Evolutionary conservation across 2,329 filamentous ascomycete species (phyloP), one percentile per base, ranked within the genome.

Genomic region (Malbranchea cinnamomea): DNA sequence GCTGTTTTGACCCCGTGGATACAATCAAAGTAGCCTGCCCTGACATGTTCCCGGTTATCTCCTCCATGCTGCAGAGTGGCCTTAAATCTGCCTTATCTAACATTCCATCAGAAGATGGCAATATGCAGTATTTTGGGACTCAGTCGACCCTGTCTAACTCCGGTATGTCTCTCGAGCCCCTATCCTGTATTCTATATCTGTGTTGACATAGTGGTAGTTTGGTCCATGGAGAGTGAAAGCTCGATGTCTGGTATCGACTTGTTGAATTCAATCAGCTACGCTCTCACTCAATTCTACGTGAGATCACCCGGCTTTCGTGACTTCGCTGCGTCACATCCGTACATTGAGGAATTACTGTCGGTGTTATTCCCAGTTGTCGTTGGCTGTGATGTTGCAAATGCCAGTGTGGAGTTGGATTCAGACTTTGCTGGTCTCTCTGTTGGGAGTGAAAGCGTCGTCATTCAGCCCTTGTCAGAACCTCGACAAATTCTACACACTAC

Each of bases 361-460:
- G 76, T 83, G 8, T 60, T 95, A 2, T 98, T 89, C 48, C 85
- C 89, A 2, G 72, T 89, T 11, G 69, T 94, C 28, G 84, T 93
- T 15, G 87, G 82, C 42, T 76, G 81, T 8, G 83, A 94, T 53
- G 68, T 75, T 13, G 76, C 94, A 22, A 78, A 71, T 32, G 75
- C 89, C 0, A 80, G 89, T 43, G 80, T 75, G 0, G 89, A 98
- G 51, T 59, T 95, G n/a, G 74, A 83, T 43, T 85, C 83, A 10
- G 70, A 78, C 42, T 78, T 85, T 41, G 80, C 80, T 7, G 70
- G 73, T 1, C 66, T 93, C 34, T 87, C 74, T 1, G 92, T 93
- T 41, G 82, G 89, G 41, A 83, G 83, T 1, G 74, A 77, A 25
- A 82, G 87, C 52, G 78, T 93, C 1, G 78, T 85, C 14, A 79